A percentile compares a stretch with the other conserved stretches of the same genome.
Conservation (phyloP, 1,284 basidiomycete species). For the Ceratorhiza oryzae-sativae region DNA sequence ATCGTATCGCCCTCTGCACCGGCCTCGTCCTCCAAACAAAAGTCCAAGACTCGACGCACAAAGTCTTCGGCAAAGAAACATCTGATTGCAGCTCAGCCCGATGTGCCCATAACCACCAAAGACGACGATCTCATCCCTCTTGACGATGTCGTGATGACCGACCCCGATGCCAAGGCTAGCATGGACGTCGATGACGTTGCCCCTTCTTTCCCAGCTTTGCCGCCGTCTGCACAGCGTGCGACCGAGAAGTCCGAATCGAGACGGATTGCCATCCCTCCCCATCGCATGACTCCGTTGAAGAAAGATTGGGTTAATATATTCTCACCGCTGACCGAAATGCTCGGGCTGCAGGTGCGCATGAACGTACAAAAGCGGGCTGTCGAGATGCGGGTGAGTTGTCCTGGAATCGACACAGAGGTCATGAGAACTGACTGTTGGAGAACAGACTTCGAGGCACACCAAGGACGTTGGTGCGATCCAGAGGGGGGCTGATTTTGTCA, state of each 20-base stretch:
- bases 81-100: slow-evolving; percentile 21
- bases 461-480: slow-evolving; percentile 91
- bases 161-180: background rate
- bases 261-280: slow-evolving; percentile 90
- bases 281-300: slow-evolving; percentile 96
- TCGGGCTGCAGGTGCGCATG: slow-evolving; percentile 82
- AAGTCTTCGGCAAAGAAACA: slow-evolving; percentile 15
- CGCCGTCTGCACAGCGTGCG: slow-evolving; percentile 62
- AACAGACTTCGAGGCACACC: slow-evolving; percentile 91
- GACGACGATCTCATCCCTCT: slow-evolving; percentile 20
- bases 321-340: slow-evolving; percentile 92
- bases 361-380: slow-evolving; percentile 59
- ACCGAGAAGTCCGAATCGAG: slow-evolving; percentile 79
- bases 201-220: slow-evolving; percentile 71
- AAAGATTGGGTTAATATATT: slow-evolving; percentile 98
- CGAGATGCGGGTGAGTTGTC: slow-evolving; percentile 81
- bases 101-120: background rate
- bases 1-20: slow-evolving; percentile 28
- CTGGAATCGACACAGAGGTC: too few species aligned
- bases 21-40: slow-evolving; percentile 27
- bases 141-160: slow-evolving; percentile 33
- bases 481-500: slow-evolving; percentile 98
- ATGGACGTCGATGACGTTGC: slow-evolving; percentile 49
- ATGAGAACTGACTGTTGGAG: slow-evolving; percentile 6
- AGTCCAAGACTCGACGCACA: slow-evolving; percentile 17